These are phyloP conservation scores for Thraustochytrium striatum DNA, from an alignment of 352 stramenopile genomes.

Conservation along the genomic window DNA sequence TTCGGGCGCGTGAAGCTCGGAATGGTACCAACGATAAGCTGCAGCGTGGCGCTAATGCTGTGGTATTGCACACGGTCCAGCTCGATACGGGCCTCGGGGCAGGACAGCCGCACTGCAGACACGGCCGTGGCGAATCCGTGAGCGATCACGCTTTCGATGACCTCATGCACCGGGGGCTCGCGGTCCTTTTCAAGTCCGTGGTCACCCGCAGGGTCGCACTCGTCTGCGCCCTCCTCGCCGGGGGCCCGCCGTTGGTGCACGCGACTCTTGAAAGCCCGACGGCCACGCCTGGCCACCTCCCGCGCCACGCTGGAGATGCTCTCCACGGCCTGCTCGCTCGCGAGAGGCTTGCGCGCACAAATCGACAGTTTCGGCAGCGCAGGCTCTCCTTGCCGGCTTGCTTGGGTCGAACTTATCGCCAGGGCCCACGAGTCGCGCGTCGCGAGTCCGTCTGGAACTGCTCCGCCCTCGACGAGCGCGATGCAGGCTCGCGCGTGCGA, in stretches of 20 bases:
- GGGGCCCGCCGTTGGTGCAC: constrained; percentile 31
- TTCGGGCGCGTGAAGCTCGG: constrained; percentile 7
- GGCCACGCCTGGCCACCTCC: neutral
- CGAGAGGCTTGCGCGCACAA: neutral
- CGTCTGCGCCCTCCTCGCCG: neutral
- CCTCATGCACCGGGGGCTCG: constrained; percentile 16
- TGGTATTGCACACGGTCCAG: constrained; percentile 36
- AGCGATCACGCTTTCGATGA: constrained; percentile 18
- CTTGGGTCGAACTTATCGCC: neutral
- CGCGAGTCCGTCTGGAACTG: neutral
- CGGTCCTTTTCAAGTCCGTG: constrained; percentile 37
- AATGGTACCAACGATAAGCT: constrained; percentile 10
- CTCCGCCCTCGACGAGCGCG: neutral
- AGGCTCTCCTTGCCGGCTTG: neutral
- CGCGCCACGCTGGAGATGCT: neutral
- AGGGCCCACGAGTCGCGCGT: neutral
- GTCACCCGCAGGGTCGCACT: constrained; percentile 17
- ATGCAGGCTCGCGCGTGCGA: neutral
- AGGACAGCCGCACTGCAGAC: constrained; percentile 7
- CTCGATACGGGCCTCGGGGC: neutral
- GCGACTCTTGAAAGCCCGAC: constrained; percentile 22
- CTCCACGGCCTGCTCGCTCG: neutral
- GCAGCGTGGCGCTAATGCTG: neutral
- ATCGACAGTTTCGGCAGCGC: neutral
- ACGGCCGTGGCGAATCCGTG: constrained; percentile 35